Evolutionary conservation across 2,329 filamentous ascomycete species (phyloP).

Genomic region (Fusarium nanum): DNA sequence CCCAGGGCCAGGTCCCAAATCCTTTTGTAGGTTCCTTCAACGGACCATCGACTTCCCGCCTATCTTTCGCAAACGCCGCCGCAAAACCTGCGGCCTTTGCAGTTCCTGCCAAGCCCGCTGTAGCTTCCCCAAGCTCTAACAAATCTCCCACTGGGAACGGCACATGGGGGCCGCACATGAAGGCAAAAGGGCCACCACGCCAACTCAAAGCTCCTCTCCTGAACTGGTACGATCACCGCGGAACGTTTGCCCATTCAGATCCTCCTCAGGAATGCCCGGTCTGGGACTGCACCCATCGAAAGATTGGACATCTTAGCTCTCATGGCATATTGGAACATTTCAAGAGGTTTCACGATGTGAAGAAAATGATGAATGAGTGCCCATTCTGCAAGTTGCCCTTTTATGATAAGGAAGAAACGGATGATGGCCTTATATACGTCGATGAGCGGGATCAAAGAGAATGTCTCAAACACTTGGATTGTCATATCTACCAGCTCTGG

Average conservation of each 20-base stretch:
- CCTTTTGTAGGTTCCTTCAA: not conserved
- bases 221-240: constrained; percentile 31
- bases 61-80: not conserved
- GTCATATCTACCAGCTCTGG: constrained; percentile 40
- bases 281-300: not conserved
- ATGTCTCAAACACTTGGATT: constrained; percentile 40
- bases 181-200: constrained; percentile 13
- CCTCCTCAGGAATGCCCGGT: constrained; percentile 21
- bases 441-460: not conserved
- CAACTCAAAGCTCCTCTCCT: constrained; percentile 14
- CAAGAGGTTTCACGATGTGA: not conserved
- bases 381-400: constrained; percentile 37
- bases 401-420: not conserved
- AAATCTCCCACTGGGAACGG: not conserved
- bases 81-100: not conserved
- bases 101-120: not conserved
- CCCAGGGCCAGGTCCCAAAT: not conserved
- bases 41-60: not conserved
- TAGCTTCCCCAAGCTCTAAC: not conserved
- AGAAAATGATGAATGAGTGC: not conserved
- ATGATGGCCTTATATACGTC: not conserved
- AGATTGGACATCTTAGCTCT: constrained; percentile 14
- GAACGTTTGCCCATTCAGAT: not conserved
- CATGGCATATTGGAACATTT: constrained; percentile 30
- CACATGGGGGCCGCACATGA: not conserved